Evolutionary conservation across 768 basidiomycete species (phyloP).

Genomic region (Hydnomerulius pinastri): DNA sequence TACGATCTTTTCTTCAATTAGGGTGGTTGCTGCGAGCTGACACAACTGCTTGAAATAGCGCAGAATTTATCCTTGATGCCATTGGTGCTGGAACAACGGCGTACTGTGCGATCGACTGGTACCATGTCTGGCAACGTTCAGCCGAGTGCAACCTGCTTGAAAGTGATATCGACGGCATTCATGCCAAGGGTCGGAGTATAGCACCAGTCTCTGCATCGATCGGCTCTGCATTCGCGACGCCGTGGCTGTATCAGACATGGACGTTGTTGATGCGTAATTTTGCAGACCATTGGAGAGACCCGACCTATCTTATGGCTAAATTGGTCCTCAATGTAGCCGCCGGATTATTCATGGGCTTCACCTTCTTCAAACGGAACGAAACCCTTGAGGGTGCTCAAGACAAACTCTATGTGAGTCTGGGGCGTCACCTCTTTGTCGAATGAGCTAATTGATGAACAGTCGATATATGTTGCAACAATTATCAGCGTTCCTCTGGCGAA

Average conservation of each 20-base stretch:
- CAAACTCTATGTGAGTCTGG: constrained; percentile 64
- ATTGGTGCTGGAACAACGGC: constrained; percentile 76
- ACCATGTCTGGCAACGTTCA: constrained; percentile 57
- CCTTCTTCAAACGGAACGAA: constrained; percentile 59
- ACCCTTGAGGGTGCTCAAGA: constrained; percentile 62
- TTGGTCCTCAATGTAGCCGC: constrained; percentile 52
- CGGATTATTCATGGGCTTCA: constrained; percentile 63
- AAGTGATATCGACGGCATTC: constrained; percentile 47
- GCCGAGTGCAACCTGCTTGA: constrained; percentile 41
- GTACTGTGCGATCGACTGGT: constrained; percentile 57
- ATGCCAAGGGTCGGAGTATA: constrained; percentile 46
- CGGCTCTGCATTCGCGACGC: constrained; percentile 50
- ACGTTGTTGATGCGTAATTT: constrained; percentile 48
- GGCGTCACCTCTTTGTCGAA: not conserved
- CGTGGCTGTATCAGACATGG: constrained; percentile 51
- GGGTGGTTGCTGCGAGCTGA: constrained; percentile 56
- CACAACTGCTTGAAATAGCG: constrained; percentile 46
- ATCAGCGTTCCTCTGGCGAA: constrained; percentile 54
- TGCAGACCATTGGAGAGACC: constrained; percentile 53
- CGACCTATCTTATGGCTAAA: constrained; percentile 63
- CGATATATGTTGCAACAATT: constrained; percentile 59
- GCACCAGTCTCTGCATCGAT: constrained; percentile 39
- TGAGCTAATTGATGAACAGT: constrained; percentile 27
- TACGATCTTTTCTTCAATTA: constrained; percentile 34
- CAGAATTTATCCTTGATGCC: constrained; percentile 67